Conservation (phyloP, 345 rosid species). For the Brassica rapa region DNA sequence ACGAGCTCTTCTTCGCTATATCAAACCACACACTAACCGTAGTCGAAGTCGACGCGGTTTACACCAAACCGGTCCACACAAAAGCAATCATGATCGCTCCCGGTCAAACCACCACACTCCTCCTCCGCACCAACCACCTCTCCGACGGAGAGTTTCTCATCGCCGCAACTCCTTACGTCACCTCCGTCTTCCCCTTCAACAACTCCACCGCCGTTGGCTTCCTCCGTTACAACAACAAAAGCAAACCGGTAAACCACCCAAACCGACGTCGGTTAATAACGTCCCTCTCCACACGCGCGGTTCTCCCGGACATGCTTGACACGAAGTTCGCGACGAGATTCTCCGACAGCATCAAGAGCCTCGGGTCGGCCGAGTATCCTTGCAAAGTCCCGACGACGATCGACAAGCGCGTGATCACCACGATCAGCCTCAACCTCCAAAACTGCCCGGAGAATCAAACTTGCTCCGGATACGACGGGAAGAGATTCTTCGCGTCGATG, state of each 20-base stretch:
- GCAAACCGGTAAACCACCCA: not conserved
- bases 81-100: constrained; percentile 62
- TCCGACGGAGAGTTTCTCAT: constrained; percentile 47
- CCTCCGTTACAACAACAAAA: constrained; percentile 43
- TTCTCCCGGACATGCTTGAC: constrained; percentile 53
- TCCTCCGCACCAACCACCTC: constrained; percentile 47
- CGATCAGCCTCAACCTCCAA: constrained; percentile 57
- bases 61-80: constrained; percentile 59
- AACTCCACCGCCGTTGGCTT: constrained; percentile 61
- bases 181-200: constrained; percentile 53
- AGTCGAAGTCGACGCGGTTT: constrained; percentile 62
- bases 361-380: constrained; percentile 51
- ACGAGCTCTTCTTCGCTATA: constrained; percentile 64
- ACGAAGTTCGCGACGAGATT: constrained; percentile 53
- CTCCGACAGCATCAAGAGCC: constrained; percentile 43
- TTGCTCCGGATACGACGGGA: constrained; percentile 43
- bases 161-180: constrained; percentile 60
- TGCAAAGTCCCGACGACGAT: constrained; percentile 56
- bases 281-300: not conserved
- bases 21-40: constrained; percentile 56
- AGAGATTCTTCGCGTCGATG: constrained; percentile 55
- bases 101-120: constrained; percentile 69
- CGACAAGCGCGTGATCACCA: constrained; percentile 51
- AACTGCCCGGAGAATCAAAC: constrained; percentile 48
- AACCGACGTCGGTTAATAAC: constrained; percentile 19